phyloP scores from a whole-genome alignment of 1,284 basidiomycete species.

The Ustilago vetiveriae region DNA sequence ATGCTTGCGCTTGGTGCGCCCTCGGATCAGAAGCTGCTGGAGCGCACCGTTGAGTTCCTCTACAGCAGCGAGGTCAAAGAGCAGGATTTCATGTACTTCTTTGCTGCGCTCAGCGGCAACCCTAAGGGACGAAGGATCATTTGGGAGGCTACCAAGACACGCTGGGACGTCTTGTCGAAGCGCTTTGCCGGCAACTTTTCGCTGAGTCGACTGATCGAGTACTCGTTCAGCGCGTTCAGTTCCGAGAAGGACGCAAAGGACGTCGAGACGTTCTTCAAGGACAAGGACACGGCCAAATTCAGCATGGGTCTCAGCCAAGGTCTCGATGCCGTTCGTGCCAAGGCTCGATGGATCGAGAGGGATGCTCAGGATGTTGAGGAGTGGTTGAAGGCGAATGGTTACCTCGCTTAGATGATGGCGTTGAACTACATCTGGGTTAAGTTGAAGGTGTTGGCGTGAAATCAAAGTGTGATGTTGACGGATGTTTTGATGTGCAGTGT shows the following conservation, averaged over 20 bases:
- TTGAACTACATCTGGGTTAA: not conserved
- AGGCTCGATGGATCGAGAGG: slow-evolving; percentile 74
- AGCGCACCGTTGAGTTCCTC: slow-evolving; percentile 65
- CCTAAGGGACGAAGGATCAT: slow-evolving; percentile 60
- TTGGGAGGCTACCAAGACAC: slow-evolving; percentile 66
- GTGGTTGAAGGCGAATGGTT: slow-evolving; percentile 70
- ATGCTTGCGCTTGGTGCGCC: slow-evolving; percentile 66
- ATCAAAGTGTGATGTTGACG: no score
- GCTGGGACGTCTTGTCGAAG: slow-evolving; percentile 69
- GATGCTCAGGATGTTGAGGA: slow-evolving; percentile 72
- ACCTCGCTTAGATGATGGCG: slow-evolving; percentile 33
- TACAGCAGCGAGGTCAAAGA: slow-evolving; percentile 66
- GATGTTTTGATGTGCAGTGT: no score
- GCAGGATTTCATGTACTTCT: slow-evolving; percentile 67
- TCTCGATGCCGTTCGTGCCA: slow-evolving; percentile 75
- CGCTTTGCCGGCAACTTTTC: slow-evolving; percentile 72
- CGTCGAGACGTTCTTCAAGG: slow-evolving; percentile 73
- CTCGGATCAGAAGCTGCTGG: slow-evolving; percentile 56
- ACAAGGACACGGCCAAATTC: slow-evolving; percentile 68
- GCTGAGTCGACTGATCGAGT: slow-evolving; percentile 67
- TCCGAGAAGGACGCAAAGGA: slow-evolving; percentile 76
- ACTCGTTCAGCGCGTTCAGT: slow-evolving; percentile 74
- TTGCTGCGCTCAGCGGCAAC: slow-evolving; percentile 62
- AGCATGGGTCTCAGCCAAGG: slow-evolving; percentile 75
- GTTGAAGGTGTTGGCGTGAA: no score